These are phyloP conservation scores for Neurospora pannonica DNA, from an alignment of 495 filamentous ascomycete genomes.

Conservation along the genomic window DNA sequence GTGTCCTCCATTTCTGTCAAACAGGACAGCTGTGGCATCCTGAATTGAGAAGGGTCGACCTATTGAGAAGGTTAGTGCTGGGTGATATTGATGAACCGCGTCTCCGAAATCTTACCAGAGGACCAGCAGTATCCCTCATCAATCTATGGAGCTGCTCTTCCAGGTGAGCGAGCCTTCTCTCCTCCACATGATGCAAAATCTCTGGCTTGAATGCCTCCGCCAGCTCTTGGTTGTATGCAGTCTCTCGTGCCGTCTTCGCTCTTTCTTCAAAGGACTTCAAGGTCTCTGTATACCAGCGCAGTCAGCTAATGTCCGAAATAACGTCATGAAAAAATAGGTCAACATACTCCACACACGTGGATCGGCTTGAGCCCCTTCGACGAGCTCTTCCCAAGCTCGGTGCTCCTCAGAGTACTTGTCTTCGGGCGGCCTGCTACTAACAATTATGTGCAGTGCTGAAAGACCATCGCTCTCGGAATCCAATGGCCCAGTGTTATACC, in stretches of 20 bases:
- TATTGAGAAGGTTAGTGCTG: background rate
- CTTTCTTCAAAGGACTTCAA: background rate
- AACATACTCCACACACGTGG: background rate
- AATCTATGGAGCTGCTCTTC: background rate
- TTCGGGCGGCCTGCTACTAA: background rate
- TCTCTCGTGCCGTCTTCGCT: background rate
- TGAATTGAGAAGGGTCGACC: background rate
- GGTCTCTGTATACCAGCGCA: background rate
- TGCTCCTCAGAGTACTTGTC: background rate
- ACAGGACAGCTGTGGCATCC: background rate
- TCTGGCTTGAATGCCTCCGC: background rate
- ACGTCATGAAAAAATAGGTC: background rate
- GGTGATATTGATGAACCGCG: background rate
- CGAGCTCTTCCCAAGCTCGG: background rate
- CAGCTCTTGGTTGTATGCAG: background rate
- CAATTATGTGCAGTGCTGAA: background rate
- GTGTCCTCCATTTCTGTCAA: background rate
- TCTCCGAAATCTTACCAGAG: background rate
- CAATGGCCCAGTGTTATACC: background rate
- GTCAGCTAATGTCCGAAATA: background rate
- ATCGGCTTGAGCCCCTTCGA: background rate
- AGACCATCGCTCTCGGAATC: background rate
- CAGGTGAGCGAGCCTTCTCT: background rate
- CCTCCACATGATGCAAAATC: background rate
- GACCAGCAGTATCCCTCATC: background rate